Conservation (phyloP, 1,284 basidiomycete species). For the Gastroboletus turbinatus region DNA sequence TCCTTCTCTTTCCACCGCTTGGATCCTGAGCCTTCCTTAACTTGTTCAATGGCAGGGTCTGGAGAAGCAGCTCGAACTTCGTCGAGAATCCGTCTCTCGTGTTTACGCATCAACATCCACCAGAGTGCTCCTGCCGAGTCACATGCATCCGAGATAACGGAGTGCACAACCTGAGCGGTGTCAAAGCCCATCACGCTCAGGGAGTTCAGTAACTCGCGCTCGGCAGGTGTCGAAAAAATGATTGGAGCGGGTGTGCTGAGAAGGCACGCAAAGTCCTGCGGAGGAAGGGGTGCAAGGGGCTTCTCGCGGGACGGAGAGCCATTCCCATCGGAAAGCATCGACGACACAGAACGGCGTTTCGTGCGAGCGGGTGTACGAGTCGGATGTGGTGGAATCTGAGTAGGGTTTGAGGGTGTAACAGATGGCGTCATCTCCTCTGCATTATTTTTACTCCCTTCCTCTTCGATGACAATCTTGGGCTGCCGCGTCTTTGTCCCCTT, state of each 20-base stretch:
- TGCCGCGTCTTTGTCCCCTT: constrained; percentile 16
- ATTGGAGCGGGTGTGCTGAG: constrained; percentile 72
- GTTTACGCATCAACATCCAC: constrained; percentile 92
- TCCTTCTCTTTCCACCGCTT: constrained; percentile 36
- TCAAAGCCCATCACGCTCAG: constrained; percentile 85
- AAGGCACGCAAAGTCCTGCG: constrained; percentile 71
- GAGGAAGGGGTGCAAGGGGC: constrained; percentile 41
- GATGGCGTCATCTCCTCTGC: constrained; percentile 8
- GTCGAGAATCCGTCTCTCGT: constrained; percentile 60
- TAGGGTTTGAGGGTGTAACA: constrained; percentile 20
- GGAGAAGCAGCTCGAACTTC: constrained; percentile 28
- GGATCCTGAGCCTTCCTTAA: constrained; percentile 22
- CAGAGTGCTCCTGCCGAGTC: constrained; percentile 90
- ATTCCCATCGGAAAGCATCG: constrained; percentile 65
- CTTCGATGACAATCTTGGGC: constrained; percentile 50
- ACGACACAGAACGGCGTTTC: constrained; percentile 91
- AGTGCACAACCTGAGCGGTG: constrained; percentile 92
- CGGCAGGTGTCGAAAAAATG: constrained; percentile 82
- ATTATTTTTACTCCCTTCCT: constrained; percentile 29
- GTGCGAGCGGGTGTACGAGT: constrained; percentile 91
- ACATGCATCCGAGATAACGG: constrained; percentile 89
- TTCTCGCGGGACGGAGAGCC: constrained; percentile 53
- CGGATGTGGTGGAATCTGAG: constrained; percentile 56
- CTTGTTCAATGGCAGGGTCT: constrained; percentile 33
- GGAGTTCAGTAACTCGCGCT: constrained; percentile 77